Evolutionary conservation across 495 filamentous ascomycete genomes (phyloP).

Genomic region (Bryoglossum gracile): DNA sequence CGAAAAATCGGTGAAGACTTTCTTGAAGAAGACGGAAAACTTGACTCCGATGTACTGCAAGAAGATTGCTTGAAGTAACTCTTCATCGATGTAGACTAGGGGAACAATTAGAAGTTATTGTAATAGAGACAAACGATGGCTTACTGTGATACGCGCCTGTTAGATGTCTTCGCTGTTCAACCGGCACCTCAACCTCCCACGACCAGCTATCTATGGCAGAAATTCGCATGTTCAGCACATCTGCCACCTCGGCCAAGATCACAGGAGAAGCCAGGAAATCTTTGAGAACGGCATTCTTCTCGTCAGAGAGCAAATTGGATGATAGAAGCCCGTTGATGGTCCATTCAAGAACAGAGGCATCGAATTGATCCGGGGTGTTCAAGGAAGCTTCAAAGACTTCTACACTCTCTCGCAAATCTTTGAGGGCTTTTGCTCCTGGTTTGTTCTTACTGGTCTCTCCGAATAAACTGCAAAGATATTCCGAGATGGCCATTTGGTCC

Average conservation of each 20-base stretch:
- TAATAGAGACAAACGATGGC: not conserved
- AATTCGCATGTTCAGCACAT: constrained; percentile 64
- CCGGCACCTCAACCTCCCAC: constrained; percentile 47
- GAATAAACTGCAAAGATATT: constrained; percentile 50
- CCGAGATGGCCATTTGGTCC: constrained; percentile 36
- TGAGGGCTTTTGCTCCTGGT: constrained; percentile 31
- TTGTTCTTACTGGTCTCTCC: constrained; percentile 28
- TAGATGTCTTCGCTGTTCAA: constrained; percentile 52
- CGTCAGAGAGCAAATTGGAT: constrained; percentile 50
- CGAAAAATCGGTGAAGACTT: constrained; percentile 37
- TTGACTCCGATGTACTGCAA: constrained; percentile 57
- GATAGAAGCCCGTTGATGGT: constrained; percentile 46
- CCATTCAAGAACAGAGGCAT: constrained; percentile 38
- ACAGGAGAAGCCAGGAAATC: constrained; percentile 51
- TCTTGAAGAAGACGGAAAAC: constrained; percentile 52
- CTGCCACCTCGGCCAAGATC: constrained; percentile 52
- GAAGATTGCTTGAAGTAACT: constrained; percentile 57
- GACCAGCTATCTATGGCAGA: constrained; percentile 50
- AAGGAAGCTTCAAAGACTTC: constrained; percentile 38
- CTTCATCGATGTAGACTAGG: constrained; percentile 58
- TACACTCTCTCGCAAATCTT: constrained; percentile 37
- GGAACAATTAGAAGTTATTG: constrained; percentile 30
- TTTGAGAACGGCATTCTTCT: constrained; percentile 49
- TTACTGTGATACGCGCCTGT: constrained; percentile 20
- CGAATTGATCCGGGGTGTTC: constrained; percentile 33